These are phyloP conservation scores for Arxiozyma telluris DNA, from an alignment of 1,139 yeast species.

Conservation along the genomic window DNA sequence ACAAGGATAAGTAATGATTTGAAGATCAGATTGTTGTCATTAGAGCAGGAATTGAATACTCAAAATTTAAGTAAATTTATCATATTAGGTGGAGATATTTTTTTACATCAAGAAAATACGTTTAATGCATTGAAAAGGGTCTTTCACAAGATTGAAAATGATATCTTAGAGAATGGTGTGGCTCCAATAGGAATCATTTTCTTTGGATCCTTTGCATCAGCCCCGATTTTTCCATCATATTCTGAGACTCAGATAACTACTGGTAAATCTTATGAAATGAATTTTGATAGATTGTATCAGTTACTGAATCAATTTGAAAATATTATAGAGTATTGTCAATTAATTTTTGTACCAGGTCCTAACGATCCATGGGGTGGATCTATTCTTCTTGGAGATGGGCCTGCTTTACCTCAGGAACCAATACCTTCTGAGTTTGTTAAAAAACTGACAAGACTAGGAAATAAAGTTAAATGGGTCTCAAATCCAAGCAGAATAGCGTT, in stretches of 20 bases:
- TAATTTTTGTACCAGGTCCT: slow-evolving; percentile 75
- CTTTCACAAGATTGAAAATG: slow-evolving; percentile 40
- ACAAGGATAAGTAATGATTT: slow-evolving; percentile 52
- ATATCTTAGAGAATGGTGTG: slow-evolving; percentile 32
- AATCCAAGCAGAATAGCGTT: slow-evolving; percentile 77
- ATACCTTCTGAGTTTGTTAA: slow-evolving; percentile 65
- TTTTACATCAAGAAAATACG: slow-evolving; percentile 49
- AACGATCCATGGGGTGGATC: slow-evolving; percentile 72
- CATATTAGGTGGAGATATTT: slow-evolving; percentile 66
- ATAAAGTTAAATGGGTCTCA: slow-evolving; percentile 58
- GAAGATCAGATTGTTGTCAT: slow-evolving; percentile 42
- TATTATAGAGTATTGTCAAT: slow-evolving; percentile 37
- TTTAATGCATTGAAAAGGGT: slow-evolving; percentile 56
- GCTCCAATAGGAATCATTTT: slow-evolving; percentile 55
- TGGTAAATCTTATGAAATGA: slow-evolving; percentile 49
- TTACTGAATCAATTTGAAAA: slow-evolving; percentile 43
- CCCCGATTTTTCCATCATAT: slow-evolving; percentile 41
- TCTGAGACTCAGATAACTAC: slow-evolving; percentile 36
- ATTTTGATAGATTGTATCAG: slow-evolving; percentile 63
- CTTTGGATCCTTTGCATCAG: slow-evolving; percentile 62
- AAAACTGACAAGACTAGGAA: slow-evolving; percentile 54
- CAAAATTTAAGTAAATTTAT: slow-evolving; percentile 42
- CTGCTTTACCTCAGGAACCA: slow-evolving; percentile 52
- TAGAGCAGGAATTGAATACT: slow-evolving; percentile 48
- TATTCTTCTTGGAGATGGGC: neutral